Percentiles rank a stretch among this genome's conserved stretches.
Conservation (phyloP, 257 asterid species). For the Solanum dulcamara region DNA sequence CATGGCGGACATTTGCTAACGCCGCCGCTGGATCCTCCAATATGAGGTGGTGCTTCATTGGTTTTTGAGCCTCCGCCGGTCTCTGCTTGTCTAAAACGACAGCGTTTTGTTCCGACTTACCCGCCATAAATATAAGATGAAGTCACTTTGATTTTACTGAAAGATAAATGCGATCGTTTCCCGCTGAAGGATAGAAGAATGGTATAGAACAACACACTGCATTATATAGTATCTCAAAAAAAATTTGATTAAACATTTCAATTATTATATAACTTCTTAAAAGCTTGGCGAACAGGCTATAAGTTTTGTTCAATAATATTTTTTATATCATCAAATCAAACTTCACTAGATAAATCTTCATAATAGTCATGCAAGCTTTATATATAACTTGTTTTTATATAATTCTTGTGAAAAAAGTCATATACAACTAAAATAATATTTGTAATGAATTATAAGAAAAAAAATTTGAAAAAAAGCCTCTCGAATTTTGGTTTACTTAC, state of each 20-base stretch:
- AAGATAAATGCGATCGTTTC: not conserved
- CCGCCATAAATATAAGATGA: conserved; percentile 29
- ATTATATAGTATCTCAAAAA: not conserved
- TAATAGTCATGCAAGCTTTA: not conserved
- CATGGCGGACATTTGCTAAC: conserved; percentile 74
- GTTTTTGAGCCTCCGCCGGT: conserved; percentile 22
- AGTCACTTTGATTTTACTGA: not conserved
- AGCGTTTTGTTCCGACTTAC: conserved; percentile 7
- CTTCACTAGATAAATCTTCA: not conserved
- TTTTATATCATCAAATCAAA: too few species aligned
- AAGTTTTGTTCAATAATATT: too few species aligned
- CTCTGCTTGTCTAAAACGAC: conserved; percentile 23
- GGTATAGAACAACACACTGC: not conserved
- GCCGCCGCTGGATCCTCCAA: conserved; percentile 72
- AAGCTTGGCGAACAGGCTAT: too few species aligned
- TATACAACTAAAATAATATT: not conserved
- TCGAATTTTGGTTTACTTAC: not conserved
- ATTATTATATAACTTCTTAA: too few species aligned
- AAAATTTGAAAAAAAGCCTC: too few species aligned
- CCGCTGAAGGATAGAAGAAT: not conserved
- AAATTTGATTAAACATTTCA: too few species aligned
- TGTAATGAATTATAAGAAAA: not conserved
- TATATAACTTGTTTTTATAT: too few species aligned
- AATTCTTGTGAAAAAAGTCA: too few species aligned
- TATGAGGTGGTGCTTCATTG: not conserved